phyloP scores from a whole-genome alignment of 2,329 filamentous ascomycete genomes.

The Hypoxylon sp. region DNA sequence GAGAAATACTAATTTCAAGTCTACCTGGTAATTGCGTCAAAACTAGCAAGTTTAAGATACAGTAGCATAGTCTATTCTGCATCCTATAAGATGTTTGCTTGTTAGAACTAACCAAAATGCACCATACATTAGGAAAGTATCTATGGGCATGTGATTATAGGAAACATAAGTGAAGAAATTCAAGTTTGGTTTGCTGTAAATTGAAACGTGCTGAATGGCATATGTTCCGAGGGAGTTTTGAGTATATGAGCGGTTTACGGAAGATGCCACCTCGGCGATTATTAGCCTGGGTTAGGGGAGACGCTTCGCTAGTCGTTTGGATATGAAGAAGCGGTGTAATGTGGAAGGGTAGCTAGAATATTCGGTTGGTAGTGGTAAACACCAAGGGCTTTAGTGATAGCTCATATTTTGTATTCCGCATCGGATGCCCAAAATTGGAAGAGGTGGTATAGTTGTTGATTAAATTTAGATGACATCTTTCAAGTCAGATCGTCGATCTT shows the following conservation, averaged over 20 bases:
- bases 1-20: constrained; percentile 2
- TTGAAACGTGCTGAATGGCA: background rate
- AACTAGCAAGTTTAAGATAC: constrained; percentile 9
- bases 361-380: constrained; percentile 1
- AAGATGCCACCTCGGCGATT: constrained; percentile 13
- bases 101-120: too few relatives aligned
- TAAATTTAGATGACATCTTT: constrained; percentile 22
- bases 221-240: background rate
- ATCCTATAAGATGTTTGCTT: constrained; percentile 4
- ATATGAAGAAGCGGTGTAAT: constrained; percentile 21
- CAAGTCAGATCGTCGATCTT: background rate
- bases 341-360: background rate
- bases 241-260: background rate
- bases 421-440: background rate
- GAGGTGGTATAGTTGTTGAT: constrained; percentile 3
- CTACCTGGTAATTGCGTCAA: background rate
- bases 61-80: background rate
- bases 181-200: background rate
- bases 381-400: constrained; percentile 10
- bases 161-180: background rate
- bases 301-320: background rate
- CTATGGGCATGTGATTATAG: constrained; percentile 21
- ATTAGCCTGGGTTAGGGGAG: constrained; percentile 29
- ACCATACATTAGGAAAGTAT: too few relatives aligned
- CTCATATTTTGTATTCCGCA: background rate